Base-by-base conservation (phyloP, 169 alveolate genomes). In the Eimeria maxima region DNA sequence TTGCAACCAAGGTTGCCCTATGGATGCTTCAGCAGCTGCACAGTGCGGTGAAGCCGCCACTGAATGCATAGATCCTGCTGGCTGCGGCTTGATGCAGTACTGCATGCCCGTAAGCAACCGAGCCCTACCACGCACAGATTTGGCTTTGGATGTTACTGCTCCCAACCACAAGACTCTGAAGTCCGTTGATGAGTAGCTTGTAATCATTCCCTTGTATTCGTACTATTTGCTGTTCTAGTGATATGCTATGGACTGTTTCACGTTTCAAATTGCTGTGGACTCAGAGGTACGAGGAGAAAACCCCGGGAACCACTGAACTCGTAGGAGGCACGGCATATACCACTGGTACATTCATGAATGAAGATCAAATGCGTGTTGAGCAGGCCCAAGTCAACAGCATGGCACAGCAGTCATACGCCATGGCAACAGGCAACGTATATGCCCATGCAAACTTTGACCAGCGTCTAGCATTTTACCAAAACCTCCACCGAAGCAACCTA, bases 1-100 rank as follows among this genome's bases (percentile, higher is more conserved):
- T 78, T 84, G 93, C 93, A 84, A 84, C 63, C 93, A 84, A 60
- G 93, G 63, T 6, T 84, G 93, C 80, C 93, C 93, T 22, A 57
- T 60, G 27, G 93, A 84, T 84, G 63, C 93, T 11, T 33, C 78
- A 16, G 29, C 74, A 29, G 93, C 78, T 14, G 78, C 93, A 22
- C 50, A 84, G 57, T 84, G 93, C 67, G 78, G 78, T 27, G 78
- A 27, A 16, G 93, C 93, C 10, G 69, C 93, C 24, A 60, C 93
- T 55, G 93, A 84, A 29, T 84, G 80, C 50, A 53, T 84, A 22
- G 93, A 84, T 18, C 93, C 93, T 6, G 38, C 18, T 18, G 93
- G 92, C 29, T 57, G 73, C 57, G 92, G 93, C 27, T 69, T 84
- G 53, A 84, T 84, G 93, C 93, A 84, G 11, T 84, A 60, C 50